These are phyloP conservation scores for Neoboletus magnificus DNA, from an alignment of 768 basidiomycete species.

Conservation along the genomic window DNA sequence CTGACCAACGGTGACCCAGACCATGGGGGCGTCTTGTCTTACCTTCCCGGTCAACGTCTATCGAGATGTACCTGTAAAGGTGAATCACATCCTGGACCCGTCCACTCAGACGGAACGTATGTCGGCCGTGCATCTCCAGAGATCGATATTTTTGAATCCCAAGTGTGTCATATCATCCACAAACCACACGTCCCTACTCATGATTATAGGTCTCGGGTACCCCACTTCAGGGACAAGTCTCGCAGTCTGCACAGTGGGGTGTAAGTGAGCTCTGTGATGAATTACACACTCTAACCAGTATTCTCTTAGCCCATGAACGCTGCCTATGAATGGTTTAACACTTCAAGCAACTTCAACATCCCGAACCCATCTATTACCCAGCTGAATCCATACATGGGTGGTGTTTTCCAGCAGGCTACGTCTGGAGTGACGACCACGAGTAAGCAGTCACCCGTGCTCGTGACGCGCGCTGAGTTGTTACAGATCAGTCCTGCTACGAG, in stretches of 20 bases:
- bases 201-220: constrained; percentile 35
- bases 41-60: constrained; percentile 82
- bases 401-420: constrained; percentile 79
- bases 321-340: constrained; percentile 67
- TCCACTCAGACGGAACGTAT: constrained; percentile 70
- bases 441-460: constrained; percentile 26
- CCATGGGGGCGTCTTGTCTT: constrained; percentile 61
- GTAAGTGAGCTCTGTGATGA: constrained; percentile 40
- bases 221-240: constrained; percentile 55
- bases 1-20: constrained; percentile 55
- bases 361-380: constrained; percentile 45
- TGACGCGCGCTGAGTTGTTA: background rate
- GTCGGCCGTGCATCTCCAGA: constrained; percentile 84
- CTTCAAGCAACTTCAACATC: constrained; percentile 55
- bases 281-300: background rate
- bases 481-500: constrained; percentile 70
- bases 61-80: constrained; percentile 86
- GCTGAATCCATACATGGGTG: constrained; percentile 70
- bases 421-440: constrained; percentile 65
- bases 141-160: constrained; percentile 88
- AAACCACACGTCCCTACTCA: background rate
- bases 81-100: constrained; percentile 86
- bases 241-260: constrained; percentile 81
- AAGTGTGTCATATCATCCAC: constrained; percentile 38
- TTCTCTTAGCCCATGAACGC: constrained; percentile 69